Percentiles rank a stretch among this genome's conserved stretches.
phyloP scores from a whole-genome alignment of 129 eudicot species.

The Lonicera japonica region DNA sequence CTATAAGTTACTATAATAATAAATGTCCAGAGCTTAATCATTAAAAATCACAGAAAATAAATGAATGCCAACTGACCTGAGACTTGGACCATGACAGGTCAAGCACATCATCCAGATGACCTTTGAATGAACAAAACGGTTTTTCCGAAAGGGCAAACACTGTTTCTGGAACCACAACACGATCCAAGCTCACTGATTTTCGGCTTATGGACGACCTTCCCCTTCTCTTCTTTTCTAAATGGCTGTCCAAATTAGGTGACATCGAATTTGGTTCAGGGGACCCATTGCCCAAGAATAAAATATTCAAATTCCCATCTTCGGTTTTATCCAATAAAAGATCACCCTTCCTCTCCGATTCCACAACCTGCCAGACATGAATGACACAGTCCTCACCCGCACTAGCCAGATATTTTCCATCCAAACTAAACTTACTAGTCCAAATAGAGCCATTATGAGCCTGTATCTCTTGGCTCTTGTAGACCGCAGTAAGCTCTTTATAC shows the following conservation, averaged over 20 bases:
- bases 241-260: slow-evolving; percentile 53
- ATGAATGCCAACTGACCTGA: slow-evolving; percentile 51
- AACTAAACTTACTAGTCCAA: slow-evolving; percentile 86
- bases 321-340: slow-evolving; percentile 78
- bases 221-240: slow-evolving; percentile 67
- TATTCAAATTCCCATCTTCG: slow-evolving; percentile 85
- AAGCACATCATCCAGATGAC: slow-evolving; percentile 84
- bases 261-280: slow-evolving; percentile 70
- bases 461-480: slow-evolving; percentile 84
- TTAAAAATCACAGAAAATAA: neutral
- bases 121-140: slow-evolving; percentile 82
- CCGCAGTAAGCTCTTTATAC: slow-evolving; percentile 63
- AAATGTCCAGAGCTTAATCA: too few species aligned
- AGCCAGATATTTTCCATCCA: slow-evolving; percentile 92
- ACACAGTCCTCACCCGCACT: slow-evolving; percentile 96
- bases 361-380: slow-evolving; percentile 91
- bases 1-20: too few species aligned
- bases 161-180: slow-evolving; percentile 73
- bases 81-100: slow-evolving; percentile 99
- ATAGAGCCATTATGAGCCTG: slow-evolving; percentile 90
- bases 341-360: slow-evolving; percentile 76
- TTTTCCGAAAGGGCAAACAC: slow-evolving; percentile 80
- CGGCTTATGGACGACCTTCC: slow-evolving; percentile 88
- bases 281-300: slow-evolving; percentile 54
- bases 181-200: slow-evolving; percentile 82